Percentiles rank a stretch among this genome's conserved stretches.
Conservation (phyloP, 495 filamentous ascomycete species). For the Aspergillus saccharolyticus region DNA sequence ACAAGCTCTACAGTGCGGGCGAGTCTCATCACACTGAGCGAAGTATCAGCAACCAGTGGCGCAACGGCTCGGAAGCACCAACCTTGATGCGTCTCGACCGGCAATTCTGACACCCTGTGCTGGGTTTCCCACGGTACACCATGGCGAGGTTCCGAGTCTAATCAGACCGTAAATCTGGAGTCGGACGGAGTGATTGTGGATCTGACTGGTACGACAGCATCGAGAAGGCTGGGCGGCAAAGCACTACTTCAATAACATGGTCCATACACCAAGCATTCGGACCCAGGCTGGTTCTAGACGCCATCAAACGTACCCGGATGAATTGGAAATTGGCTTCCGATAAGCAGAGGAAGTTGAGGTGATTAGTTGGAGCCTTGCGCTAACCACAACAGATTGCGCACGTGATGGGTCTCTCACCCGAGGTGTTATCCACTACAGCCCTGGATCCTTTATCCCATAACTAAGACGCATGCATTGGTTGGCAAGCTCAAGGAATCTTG, state of each 20-base stretch:
- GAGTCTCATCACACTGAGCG: constrained; percentile 46
- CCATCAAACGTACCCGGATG: neutral
- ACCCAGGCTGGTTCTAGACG: neutral
- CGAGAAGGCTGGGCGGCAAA: neutral
- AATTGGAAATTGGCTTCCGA: too few relatives aligned
- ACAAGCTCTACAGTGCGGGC: constrained; percentile 46
- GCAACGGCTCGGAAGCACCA: neutral
- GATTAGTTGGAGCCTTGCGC: too few relatives aligned
- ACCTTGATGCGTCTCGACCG: constrained; percentile 60
- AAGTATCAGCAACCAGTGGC: neutral
- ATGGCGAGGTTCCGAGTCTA: constrained; percentile 30
- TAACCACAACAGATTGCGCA: neutral
- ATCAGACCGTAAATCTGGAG: neutral
- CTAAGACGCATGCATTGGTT: too few relatives aligned
- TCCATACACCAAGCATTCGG: neutral
- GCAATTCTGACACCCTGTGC: constrained; percentile 63
- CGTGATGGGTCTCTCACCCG: neutral
- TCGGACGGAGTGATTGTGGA: neutral
- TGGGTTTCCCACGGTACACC: constrained; percentile 72
- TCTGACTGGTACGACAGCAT: neutral
- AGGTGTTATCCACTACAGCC: neutral
- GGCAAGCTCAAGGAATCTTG: too few relatives aligned
- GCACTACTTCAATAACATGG: neutral
- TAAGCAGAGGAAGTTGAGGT: too few relatives aligned
- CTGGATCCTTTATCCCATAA: too few relatives aligned